Evolutionary conservation across 2,329 filamentous ascomycete species (phyloP).

Genomic region (Colletotrichum nymphaeae): DNA sequence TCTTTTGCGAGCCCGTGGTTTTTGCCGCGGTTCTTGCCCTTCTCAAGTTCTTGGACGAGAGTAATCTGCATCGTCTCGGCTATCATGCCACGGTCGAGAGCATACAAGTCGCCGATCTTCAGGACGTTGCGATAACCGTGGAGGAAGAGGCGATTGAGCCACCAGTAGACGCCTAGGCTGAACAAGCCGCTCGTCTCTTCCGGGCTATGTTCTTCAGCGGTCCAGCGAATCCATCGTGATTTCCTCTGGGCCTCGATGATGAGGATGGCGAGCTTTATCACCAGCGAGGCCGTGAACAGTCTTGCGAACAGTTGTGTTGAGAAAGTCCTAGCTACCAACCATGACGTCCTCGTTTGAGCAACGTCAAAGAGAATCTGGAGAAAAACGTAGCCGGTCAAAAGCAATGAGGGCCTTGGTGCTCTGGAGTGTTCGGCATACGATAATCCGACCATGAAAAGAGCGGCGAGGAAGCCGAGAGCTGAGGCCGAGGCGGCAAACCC

Average conservation of each 20-base stretch:
- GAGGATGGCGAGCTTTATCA: conserved; percentile 49
- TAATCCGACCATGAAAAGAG: conserved; percentile 43
- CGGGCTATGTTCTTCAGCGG: conserved; percentile 51
- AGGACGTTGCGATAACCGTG: conserved; percentile 47
- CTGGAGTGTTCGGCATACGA: conserved; percentile 45
- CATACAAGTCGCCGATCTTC: conserved; percentile 44
- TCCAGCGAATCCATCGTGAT: conserved; percentile 51
- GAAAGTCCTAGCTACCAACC: conserved; percentile 44
- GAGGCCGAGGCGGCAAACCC: conserved; percentile 43
- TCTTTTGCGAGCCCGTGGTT: conserved; percentile 44
- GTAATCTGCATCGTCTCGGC: conserved; percentile 36
- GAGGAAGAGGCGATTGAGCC: conserved; percentile 49
- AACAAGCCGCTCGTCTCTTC: conserved; percentile 49
- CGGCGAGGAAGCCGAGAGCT: conserved; percentile 43
- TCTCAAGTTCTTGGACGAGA: conserved; percentile 35
- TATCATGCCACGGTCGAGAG: conserved; percentile 45
- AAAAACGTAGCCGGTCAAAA: conserved; percentile 54
- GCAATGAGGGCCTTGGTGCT: conserved; percentile 52
- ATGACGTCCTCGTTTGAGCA: conserved; percentile 55
- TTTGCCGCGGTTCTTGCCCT: conserved; percentile 22
- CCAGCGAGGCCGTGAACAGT: conserved; percentile 49
- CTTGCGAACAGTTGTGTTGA: conserved; percentile 40
- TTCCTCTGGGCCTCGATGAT: conserved; percentile 53
- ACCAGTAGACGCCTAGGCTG: conserved; percentile 47
- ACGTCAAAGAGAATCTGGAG: conserved; percentile 57